A percentile compares a stretch with the other conserved stretches of the same genome.
phyloP scores from a whole-genome alignment of 1,139 yeast genomes.

The Protomyces lactucae-debilis region DNA sequence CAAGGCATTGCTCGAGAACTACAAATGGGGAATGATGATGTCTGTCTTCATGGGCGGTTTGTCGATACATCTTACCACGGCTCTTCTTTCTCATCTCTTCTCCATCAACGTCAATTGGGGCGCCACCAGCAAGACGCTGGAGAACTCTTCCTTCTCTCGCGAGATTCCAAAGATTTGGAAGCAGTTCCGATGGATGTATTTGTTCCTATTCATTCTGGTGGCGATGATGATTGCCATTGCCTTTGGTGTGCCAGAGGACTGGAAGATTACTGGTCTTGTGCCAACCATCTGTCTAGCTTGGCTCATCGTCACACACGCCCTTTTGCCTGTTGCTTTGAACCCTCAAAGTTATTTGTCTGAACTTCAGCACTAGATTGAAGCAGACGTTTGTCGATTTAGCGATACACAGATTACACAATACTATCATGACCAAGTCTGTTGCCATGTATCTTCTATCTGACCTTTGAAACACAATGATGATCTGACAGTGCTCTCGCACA shows the following conservation, averaged over 20 bases:
- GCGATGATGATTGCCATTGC: conserved; percentile 11
- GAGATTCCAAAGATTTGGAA: conserved; percentile 30
- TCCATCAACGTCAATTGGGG: conserved; percentile 32
- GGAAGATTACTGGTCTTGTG: conserved; percentile 7
- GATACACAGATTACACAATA: background rate
- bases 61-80: conserved; percentile 29
- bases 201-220: background rate
- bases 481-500: too few relatives aligned
- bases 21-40: conserved; percentile 24
- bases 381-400: conserved; percentile 2
- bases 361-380: conserved; percentile 7
- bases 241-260: conserved; percentile 8
- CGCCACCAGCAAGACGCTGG: conserved; percentile 32
- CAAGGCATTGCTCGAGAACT: conserved; percentile 6
- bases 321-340: conserved; percentile 15
- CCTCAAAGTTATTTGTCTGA: conserved; percentile 26
- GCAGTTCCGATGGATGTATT: conserved; percentile 5
- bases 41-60: conserved; percentile 30
- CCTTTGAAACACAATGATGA: too few relatives aligned
- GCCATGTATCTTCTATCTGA: too few relatives aligned
- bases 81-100: conserved; percentile 30
- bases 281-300: conserved; percentile 9
- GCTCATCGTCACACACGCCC: conserved; percentile 4
- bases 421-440: background rate
- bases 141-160: conserved; percentile 30